Percentiles rank a stretch among this genome's conserved stretches.
Evolutionary conservation across 257 asterid genomes (phyloP).

Genomic region (Penstemon newberryi): DNA sequence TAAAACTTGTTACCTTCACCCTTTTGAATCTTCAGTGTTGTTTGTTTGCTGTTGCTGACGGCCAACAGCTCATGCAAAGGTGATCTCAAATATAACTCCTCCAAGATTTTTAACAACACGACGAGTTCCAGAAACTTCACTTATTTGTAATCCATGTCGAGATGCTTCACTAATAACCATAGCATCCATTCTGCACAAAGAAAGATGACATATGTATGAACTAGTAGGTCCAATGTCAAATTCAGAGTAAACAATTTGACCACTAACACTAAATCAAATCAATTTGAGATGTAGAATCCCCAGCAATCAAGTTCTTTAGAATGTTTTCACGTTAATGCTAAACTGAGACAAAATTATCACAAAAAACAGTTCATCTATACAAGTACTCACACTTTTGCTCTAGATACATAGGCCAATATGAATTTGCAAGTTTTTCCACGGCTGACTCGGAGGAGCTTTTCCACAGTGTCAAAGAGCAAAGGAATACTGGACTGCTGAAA

Average conservation of each 20-base stretch:
- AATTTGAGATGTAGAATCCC: background rate
- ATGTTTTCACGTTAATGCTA: background rate
- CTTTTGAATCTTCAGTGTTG: too few species aligned
- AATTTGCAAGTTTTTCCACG: conserved; percentile 58
- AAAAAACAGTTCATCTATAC: background rate
- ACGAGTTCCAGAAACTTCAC: conserved; percentile 76
- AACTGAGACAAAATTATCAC: background rate
- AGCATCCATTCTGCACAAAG: conserved; percentile 65
- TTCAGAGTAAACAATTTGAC: background rate
- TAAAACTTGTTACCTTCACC: too few species aligned
- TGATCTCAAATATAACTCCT: conserved; percentile 77
- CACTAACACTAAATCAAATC: background rate
- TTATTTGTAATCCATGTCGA: conserved; percentile 59
- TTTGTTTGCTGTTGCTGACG: too few species aligned
- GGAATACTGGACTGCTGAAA: conserved; percentile 87
- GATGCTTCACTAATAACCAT: conserved; percentile 72
- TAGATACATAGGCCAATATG: conserved; percentile 77
- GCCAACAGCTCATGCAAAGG: conserved; percentile 28
- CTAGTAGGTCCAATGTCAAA: background rate
- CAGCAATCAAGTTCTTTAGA: background rate
- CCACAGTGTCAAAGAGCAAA: conserved; percentile 73
- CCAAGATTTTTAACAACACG: conserved; percentile 51
- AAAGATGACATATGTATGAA: background rate
- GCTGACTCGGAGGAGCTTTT: conserved; percentile 51
- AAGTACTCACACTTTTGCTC: conserved; percentile 74